Evolutionary conservation across 129 eudicot genomes (phyloP).

Genomic region (Helichrysum umbraculigerum): DNA sequence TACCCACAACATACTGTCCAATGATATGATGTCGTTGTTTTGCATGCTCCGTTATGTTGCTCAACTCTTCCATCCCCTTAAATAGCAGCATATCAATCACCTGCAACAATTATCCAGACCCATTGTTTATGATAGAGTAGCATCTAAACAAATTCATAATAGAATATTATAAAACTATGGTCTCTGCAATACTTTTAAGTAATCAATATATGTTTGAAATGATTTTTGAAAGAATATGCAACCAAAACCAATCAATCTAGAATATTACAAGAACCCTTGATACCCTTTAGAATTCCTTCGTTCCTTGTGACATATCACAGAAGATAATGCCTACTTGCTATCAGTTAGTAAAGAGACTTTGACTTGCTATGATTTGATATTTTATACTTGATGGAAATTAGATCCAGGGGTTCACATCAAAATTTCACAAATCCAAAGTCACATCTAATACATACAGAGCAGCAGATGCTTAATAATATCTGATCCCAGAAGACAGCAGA

Average conservation of each 20-base stretch:
- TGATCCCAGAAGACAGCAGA: too few relatives aligned
- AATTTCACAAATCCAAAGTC: background rate
- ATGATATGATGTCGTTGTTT: constrained; percentile 94
- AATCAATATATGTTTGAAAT: background rate
- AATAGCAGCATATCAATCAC: constrained; percentile 87
- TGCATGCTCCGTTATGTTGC: constrained; percentile 71
- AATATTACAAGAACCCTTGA: too few relatives aligned
- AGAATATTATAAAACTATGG: background rate
- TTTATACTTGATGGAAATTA: background rate
- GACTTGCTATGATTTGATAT: background rate
- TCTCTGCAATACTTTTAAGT: background rate
- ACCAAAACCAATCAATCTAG: background rate
- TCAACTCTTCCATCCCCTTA: constrained; percentile 83
- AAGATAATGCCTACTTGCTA: too few relatives aligned
- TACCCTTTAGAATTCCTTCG: too few relatives aligned
- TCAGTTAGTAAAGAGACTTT: too few relatives aligned
- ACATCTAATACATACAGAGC: too few relatives aligned
- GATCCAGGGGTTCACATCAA: background rate
- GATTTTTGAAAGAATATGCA: background rate
- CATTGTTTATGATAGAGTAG: background rate
- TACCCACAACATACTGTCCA: constrained; percentile 88
- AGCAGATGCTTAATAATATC: too few relatives aligned
- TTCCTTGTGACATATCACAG: background rate
- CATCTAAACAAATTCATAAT: background rate
- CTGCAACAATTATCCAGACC: constrained; percentile 35